These are phyloP conservation scores for Ramularia endophylla DNA, from an alignment of 2,329 filamentous ascomycete species.

Conservation along the genomic window DNA sequence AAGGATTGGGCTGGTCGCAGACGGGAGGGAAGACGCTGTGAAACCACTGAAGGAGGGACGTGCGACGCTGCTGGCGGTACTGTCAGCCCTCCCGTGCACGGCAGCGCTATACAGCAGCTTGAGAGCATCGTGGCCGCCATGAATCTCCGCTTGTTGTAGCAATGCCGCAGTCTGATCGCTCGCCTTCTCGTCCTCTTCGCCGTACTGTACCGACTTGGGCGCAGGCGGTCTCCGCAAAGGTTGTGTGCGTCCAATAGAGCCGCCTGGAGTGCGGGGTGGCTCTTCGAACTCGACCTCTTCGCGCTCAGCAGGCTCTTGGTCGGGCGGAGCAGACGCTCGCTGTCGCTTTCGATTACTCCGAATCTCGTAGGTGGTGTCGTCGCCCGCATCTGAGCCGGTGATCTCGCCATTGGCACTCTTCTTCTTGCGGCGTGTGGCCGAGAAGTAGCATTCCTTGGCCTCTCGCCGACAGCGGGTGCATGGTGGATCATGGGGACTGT, in stretches of 20 bases:
- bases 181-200: slow-evolving; percentile 51
- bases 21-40: slow-evolving; percentile 16
- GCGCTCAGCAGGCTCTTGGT: slow-evolving; percentile 36
- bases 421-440: slow-evolving; percentile 85
- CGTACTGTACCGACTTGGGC: slow-evolving; percentile 29
- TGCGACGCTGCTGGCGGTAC: slow-evolving; percentile 29
- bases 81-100: slow-evolving; percentile 44
- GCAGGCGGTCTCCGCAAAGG: slow-evolving; percentile 58
- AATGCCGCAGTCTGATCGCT: slow-evolving; percentile 56
- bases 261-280: slow-evolving; percentile 59
- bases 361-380: slow-evolving; percentile 51
- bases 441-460: slow-evolving; percentile 96
- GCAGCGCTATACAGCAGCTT: slow-evolving; percentile 87
- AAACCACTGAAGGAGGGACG: slow-evolving; percentile 23
- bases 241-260: slow-evolving; percentile 58
- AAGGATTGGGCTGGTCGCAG: slow-evolving; percentile 21
- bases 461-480: slow-evolving; percentile 91
- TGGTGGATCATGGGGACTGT: slow-evolving; percentile 88
- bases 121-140: slow-evolving; percentile 86
- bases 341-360: slow-evolving; percentile 68
- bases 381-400: slow-evolving; percentile 37
- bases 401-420: slow-evolving; percentile 52
- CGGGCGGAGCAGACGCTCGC: slow-evolving; percentile 25
- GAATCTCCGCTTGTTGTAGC: slow-evolving; percentile 62
- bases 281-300: slow-evolving; percentile 44